These are phyloP conservation scores for Rhizopogon sp. DNA, from an alignment of 768 basidiomycete genomes.

Conservation along the genomic window DNA sequence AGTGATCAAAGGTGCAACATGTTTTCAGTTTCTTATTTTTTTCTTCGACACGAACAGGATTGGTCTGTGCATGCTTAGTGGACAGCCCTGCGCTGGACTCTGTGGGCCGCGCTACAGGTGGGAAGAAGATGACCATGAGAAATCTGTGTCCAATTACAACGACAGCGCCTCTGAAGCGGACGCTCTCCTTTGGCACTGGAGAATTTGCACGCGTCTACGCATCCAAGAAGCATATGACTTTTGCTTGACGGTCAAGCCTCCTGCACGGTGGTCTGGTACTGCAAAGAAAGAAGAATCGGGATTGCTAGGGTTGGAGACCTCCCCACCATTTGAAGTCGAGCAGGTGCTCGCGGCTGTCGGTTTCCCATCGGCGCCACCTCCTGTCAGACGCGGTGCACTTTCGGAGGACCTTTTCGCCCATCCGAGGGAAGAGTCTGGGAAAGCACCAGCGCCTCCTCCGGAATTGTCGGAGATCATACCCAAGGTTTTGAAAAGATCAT, in stretches of 20 bases:
- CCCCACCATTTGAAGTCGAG: conserved; percentile 43
- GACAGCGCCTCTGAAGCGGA: conserved; percentile 38
- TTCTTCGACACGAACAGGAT: conserved; percentile 39
- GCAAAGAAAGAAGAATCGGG: conserved; percentile 26
- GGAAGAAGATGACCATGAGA: conserved; percentile 77
- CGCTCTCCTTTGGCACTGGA: conserved; percentile 76
- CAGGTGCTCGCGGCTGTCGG: conserved; percentile 55
- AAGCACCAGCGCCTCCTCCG: conserved; percentile 15
- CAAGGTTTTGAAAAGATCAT: conserved; percentile 39
- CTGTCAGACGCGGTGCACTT: conserved; percentile 54
- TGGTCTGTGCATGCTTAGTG: conserved; percentile 76
- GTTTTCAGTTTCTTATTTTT: not conserved
- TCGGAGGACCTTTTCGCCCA: conserved; percentile 61
- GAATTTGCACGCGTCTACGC: conserved; percentile 60
- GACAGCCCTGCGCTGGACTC: conserved; percentile 72
- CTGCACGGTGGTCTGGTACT: conserved; percentile 29
- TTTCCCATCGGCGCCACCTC: conserved; percentile 43
- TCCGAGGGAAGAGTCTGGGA: conserved; percentile 32
- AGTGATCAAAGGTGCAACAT: conserved; percentile 14
- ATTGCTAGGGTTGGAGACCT: conserved; percentile 24
- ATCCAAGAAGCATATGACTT: conserved; percentile 81
- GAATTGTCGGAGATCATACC: conserved; percentile 39
- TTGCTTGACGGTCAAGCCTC: conserved; percentile 49
- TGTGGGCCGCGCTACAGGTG: conserved; percentile 80
- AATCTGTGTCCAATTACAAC: conserved; percentile 45